phyloP scores from a whole-genome alignment of 306 rosid species.

The Fragaria iinumae region DNA sequence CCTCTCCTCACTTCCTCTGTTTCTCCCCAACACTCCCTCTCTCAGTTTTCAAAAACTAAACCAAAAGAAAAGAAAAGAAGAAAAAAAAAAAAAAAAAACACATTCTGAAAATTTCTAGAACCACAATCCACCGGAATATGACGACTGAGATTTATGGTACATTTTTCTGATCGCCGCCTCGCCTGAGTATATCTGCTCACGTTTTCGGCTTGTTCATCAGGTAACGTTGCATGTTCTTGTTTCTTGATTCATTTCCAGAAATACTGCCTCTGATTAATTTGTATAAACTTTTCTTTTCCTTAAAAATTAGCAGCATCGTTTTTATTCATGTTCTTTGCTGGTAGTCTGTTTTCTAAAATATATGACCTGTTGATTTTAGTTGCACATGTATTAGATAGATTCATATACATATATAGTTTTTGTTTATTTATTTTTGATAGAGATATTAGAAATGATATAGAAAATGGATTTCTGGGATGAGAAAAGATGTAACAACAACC shows the following conservation, averaged over 20 bases:
- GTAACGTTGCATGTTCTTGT: constrained; percentile 29
- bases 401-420: background rate
- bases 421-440: background rate
- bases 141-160: constrained; percentile 7
- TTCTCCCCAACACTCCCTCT: background rate
- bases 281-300: background rate
- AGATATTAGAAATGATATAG: background rate
- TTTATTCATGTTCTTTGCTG: background rate
- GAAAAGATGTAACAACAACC: background rate
- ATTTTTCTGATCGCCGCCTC: constrained; percentile 17
- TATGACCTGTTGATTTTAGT: background rate
- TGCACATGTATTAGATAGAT: background rate
- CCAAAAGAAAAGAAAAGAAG: no score
- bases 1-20: background rate
- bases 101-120: background rate
- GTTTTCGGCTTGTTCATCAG: constrained; percentile 20
- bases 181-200: constrained; percentile 33
- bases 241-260: constrained; percentile 6
- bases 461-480: background rate
- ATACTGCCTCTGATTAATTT: constrained; percentile 14
- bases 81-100: no score
- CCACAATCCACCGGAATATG: constrained; percentile 13
- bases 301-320: background rate
- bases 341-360: background rate
- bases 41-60: background rate